These are phyloP conservation scores for Echeveria elegans DNA, from an alignment of 164 flowering plant species.

Conservation along the genomic window DNA sequence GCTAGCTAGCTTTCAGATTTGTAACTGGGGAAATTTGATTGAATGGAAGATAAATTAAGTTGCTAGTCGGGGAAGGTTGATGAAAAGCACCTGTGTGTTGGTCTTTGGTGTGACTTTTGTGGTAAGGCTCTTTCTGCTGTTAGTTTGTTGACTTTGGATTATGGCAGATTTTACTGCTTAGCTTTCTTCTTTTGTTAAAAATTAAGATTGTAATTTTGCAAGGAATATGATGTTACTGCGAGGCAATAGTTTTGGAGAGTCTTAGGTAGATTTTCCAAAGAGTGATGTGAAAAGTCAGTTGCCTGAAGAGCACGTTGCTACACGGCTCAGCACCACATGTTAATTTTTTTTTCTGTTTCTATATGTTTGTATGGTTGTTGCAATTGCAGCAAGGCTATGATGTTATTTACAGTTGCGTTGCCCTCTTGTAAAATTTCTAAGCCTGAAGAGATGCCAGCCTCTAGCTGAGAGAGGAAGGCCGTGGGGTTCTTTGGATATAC, in stretches of 20 bases:
- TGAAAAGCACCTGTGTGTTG: neutral
- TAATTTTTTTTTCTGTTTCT: neutral
- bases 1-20: neutral
- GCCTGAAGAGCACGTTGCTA: constrained; percentile 3
- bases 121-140: neutral
- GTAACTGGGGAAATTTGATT: neutral
- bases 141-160: neutral
- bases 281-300: neutral
- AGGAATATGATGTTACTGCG: neutral
- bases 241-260: neutral
- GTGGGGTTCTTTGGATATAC: neutral
- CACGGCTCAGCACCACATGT: neutral
- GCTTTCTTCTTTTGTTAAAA: neutral
- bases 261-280: neutral
- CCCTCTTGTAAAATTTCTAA: neutral
- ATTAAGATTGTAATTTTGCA: too few relatives aligned
- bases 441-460: neutral
- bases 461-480: neutral
- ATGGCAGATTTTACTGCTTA: neutral
- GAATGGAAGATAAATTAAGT: too few relatives aligned
- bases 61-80: neutral
- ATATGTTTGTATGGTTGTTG: neutral
- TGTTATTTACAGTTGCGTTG: neutral
- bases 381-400: neutral
- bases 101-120: neutral